Evolutionary conservation across 179 eudicot genomes (phyloP).

Genomic region (Pouteria campechiana): DNA sequence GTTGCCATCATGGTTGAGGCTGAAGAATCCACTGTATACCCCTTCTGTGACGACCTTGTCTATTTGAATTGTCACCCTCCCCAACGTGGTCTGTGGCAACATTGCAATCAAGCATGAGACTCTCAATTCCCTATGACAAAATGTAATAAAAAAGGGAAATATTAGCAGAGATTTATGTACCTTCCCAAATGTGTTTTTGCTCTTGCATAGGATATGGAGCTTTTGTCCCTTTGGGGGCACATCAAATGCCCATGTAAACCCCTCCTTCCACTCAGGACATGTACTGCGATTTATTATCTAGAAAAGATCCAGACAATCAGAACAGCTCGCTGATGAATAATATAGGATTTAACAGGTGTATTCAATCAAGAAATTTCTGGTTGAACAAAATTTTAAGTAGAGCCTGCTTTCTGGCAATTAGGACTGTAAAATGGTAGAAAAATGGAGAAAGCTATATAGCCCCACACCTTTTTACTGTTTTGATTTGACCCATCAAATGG

Average conservation of each 20-base stretch:
- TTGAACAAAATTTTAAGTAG: no score
- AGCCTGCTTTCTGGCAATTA: no score
- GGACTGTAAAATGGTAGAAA: no score
- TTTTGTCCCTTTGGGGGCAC: slow-evolving; percentile 88
- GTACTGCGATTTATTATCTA: slow-evolving; percentile 57
- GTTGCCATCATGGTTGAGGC: slow-evolving; percentile 52
- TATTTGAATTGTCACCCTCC: slow-evolving; percentile 74
- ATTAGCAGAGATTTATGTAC: slow-evolving; percentile 30
- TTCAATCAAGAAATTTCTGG: no score
- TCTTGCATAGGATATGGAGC: slow-evolving; percentile 64
- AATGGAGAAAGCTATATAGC: no score
- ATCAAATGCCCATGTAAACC: slow-evolving; percentile 75
- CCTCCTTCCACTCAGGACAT: slow-evolving; percentile 78
- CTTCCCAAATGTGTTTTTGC: slow-evolving; percentile 79
- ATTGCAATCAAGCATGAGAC: slow-evolving; percentile 1
- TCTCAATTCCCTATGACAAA: not conserved
- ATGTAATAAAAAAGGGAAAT: not conserved
- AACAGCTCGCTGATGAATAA: no score
- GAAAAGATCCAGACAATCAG: not conserved
- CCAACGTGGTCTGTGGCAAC: slow-evolving; percentile 57
- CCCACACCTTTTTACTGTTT: no score
- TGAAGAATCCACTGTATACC: slow-evolving; percentile 58
- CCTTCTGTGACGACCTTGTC: slow-evolving; percentile 83
- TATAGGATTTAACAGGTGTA: no score
- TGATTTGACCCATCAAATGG: no score